Conservation (phyloP, 148 eudicot genomes). For the Chenopodium quinoa region DNA sequence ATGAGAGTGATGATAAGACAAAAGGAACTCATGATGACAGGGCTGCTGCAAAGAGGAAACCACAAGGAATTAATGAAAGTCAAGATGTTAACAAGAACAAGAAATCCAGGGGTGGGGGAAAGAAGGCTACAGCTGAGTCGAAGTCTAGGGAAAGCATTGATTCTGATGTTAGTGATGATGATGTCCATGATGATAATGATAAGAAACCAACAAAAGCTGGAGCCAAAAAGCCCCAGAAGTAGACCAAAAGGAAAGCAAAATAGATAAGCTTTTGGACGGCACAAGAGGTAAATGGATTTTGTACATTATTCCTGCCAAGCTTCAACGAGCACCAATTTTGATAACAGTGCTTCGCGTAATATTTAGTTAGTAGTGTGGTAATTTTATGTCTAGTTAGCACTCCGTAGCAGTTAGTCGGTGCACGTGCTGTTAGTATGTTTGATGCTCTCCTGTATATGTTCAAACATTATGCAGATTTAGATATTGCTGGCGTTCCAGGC, state of each 20-base stretch:
- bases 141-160: constrained; percentile 12
- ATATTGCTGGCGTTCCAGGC: background rate
- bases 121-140: constrained; percentile 18
- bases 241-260: constrained; percentile 34
- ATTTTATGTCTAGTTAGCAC: too few relatives aligned
- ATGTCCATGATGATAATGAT: constrained; percentile 19
- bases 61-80: constrained; percentile 12
- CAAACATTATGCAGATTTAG: background rate
- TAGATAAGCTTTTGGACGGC: constrained; percentile 9
- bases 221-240: constrained; percentile 25
- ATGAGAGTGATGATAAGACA: constrained; percentile 30
- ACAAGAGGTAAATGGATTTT: background rate
- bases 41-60: constrained; percentile 40
- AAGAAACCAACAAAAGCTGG: constrained; percentile 17
- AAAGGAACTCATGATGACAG: constrained; percentile 31
- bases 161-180: constrained; percentile 23
- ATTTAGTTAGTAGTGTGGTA: background rate
- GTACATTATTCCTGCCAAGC: constrained; percentile 5
- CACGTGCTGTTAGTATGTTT: background rate
- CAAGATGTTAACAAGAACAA: constrained; percentile 17
- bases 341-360: background rate
- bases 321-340: background rate
- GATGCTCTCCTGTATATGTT: constrained; percentile 2
- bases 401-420: background rate
- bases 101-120: constrained; percentile 17